Conservation (phyloP, 495 filamentous ascomycete genomes). For the Penicillium salamii region DNA sequence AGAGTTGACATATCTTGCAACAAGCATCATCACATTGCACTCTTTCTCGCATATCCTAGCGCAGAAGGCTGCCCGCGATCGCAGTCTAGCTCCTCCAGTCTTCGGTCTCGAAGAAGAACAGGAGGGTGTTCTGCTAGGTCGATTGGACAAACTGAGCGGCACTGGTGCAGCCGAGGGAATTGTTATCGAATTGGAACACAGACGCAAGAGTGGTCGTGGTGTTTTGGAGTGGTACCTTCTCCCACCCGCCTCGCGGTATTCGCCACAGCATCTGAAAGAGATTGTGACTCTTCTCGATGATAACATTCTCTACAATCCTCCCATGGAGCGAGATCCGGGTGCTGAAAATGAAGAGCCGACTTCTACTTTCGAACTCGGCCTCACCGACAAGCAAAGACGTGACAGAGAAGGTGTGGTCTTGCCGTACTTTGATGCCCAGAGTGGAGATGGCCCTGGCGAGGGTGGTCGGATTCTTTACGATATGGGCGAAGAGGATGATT, state of each 20-base stretch:
- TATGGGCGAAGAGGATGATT: constrained; percentile 95
- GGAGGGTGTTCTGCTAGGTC: constrained; percentile 70
- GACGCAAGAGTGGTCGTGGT: constrained; percentile 73
- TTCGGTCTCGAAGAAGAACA: constrained; percentile 73
- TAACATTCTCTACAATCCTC: constrained; percentile 63
- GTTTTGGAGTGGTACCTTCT: constrained; percentile 78
- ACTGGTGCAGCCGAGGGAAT: constrained; percentile 52
- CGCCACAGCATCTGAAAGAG: constrained; percentile 37
- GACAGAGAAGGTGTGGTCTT: constrained; percentile 86
- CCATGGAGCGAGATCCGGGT: constrained; percentile 30
- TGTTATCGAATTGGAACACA: constrained; percentile 82
- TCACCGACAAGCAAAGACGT: constrained; percentile 85
- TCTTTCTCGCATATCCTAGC: constrained; percentile 69
- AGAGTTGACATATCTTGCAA: constrained; percentile 61
- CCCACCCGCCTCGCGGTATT: constrained; percentile 39
- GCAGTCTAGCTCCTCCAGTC: constrained; percentile 64
- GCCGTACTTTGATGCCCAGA: constrained; percentile 95
- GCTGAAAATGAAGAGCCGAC: constrained; percentile 50
- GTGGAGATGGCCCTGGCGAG: constrained; percentile 70
- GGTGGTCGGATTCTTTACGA: constrained; percentile 92
- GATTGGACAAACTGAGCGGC: constrained; percentile 40
- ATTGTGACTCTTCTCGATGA: constrained; percentile 72
- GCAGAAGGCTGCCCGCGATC: constrained; percentile 63
- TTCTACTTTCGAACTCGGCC: constrained; percentile 76
- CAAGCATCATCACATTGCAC: constrained; percentile 60